Conservation (phyloP, 768 basidiomycete species). For the Pseudohyphozyma bogoriensis region DNA sequence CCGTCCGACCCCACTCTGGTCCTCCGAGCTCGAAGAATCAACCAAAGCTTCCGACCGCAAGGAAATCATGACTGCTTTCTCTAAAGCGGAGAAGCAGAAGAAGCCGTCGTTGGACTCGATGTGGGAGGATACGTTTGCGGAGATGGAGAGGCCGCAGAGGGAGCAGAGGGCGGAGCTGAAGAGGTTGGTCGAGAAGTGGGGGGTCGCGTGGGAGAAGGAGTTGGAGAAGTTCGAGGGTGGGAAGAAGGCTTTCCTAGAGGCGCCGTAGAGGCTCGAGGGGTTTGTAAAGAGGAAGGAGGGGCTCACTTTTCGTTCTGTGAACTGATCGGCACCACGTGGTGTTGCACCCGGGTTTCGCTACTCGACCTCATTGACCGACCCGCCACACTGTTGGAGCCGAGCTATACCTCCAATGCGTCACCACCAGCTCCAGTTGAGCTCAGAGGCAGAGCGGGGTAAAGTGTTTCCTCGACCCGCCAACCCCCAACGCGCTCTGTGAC, state of each 20-base stretch:
- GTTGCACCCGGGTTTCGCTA: too few species aligned
- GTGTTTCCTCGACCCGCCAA: too few species aligned
- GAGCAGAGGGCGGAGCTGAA: conserved; percentile 76
- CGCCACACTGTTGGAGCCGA: too few species aligned
- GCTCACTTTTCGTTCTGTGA: too few species aligned
- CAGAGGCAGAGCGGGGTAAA: too few species aligned
- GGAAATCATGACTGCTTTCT: conserved; percentile 69
- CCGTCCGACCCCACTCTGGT: conserved; percentile 55
- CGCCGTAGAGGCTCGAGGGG: too few species aligned
- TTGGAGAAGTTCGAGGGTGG: conserved; percentile 51
- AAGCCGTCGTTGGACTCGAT: conserved; percentile 64
- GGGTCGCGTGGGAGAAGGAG: conserved; percentile 77
- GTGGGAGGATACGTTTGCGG: conserved; percentile 84
- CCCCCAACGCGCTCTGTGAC: too few species aligned
- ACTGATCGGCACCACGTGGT: too few species aligned
- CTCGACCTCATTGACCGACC: too few species aligned
- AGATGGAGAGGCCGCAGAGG: conserved; percentile 57
- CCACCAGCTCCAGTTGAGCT: too few species aligned
- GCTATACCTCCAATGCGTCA: too few species aligned
- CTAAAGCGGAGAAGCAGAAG: conserved; percentile 59
- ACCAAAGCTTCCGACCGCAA: conserved; percentile 58
- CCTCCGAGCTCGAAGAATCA: conserved; percentile 58
- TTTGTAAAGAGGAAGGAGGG: too few species aligned
- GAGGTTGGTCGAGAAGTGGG: conserved; percentile 69
- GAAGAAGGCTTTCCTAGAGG: conserved; percentile 41